Evolutionary conservation across 2,329 filamentous ascomycete species (phyloP).

Genomic region (Corinectria fuckeliana): DNA sequence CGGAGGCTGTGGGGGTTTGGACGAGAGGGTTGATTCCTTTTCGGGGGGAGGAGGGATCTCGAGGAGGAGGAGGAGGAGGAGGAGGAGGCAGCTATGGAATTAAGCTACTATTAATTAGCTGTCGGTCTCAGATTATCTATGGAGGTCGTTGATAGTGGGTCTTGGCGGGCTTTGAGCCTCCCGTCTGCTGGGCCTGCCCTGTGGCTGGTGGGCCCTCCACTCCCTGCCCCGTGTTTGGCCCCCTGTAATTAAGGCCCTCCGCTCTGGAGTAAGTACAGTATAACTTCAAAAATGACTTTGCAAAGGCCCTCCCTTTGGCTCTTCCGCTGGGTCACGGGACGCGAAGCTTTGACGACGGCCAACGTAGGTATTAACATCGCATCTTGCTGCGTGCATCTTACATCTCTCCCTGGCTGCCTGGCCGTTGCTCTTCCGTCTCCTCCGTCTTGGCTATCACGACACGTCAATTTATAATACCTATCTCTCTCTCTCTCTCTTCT

Average conservation of each 20-base stretch:
- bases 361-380: not conserved
- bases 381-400: not conserved
- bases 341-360: not conserved
- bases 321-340: not conserved
- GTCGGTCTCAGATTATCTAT: no score
- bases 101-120: no score
- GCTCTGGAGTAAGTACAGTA: not conserved
- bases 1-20: not conserved
- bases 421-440: not conserved
- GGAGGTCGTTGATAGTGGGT: slow-evolving; percentile 13
- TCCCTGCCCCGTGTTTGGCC: no score
- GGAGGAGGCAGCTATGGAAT: not conserved
- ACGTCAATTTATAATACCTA: not conserved
- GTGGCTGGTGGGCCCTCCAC: slow-evolving; percentile 25
- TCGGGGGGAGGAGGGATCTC: not conserved
- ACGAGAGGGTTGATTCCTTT: not conserved
- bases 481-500: not conserved
- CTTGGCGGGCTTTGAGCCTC: slow-evolving; percentile 17
- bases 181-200: slow-evolving; percentile 17
- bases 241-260: not conserved
- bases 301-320: not conserved
- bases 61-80: not conserved
- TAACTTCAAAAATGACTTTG: not conserved
- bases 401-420: slow-evolving; percentile 5
- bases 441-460: slow-evolving; percentile 1